Base-by-base conservation (phyloP, 768 basidiomycete species). In the Strobilomyces confusus region DNA sequence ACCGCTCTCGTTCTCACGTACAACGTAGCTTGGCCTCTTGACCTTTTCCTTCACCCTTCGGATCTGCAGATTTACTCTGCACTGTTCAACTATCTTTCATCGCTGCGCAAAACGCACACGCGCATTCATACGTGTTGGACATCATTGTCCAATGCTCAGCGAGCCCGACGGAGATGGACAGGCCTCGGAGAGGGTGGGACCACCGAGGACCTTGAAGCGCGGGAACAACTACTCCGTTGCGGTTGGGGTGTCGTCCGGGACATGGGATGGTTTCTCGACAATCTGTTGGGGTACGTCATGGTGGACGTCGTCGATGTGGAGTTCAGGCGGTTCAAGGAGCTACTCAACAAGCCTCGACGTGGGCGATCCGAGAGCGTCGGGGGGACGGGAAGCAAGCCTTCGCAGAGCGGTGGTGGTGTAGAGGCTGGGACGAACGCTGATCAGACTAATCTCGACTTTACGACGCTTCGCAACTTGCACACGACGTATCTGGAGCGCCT, bases 221-320 rank as follows among this genome's bases (percentile, higher is more conserved):
- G 90, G 36, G 78, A 80, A 54, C 75, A 75, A 47, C 76, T 92
- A 19, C 73, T 91, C 52, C 77, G 92, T 53, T 86, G 83, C 55
- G 86, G 87, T 2, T 97, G 93, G 93, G 91, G 90, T 1, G 80
- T 87, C 29, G 86, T 93, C 9, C 73, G 91, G 62, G 83, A 88
- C 63, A 93, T 95, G 92, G 80, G 84, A 38, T 95, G 92, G 91
- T 95, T 94, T 65, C 73, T 95, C 52, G 92, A 94, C 66, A 84
- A 83, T 25, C 64, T 97, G 3, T 72, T 90, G 50, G 84, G 83
- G 11, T 95, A 97, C 67, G 81, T 92, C 55, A 90, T 92, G 89
- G 87, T 81, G 62, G 93, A 95, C 57, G 92, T 95, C 9, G 78
- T 94, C 32, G 92, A 94, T 55, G 80, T 84, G 15, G 92, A 95